A percentile compares a stretch with the other conserved stretches of the same genome.
phyloP scores from a whole-genome alignment of 2,329 filamentous ascomycete genomes.

The Polychaeton citri region DNA sequence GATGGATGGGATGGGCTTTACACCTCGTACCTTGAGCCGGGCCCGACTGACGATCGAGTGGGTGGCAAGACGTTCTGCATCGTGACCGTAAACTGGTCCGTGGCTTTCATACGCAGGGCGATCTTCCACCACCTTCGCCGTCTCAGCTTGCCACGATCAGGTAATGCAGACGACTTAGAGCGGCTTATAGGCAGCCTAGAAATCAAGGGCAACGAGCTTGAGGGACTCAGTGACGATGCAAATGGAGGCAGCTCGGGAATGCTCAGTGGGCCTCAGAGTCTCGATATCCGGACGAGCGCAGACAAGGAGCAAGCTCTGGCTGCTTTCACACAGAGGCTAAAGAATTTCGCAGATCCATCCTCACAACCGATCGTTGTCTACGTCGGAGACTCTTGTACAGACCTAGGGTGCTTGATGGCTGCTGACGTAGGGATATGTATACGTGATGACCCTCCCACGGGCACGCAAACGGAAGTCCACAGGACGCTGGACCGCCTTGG shows the following conservation, averaged over 20 bases:
- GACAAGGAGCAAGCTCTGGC: conserved; percentile 23
- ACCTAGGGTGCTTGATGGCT: conserved; percentile 27
- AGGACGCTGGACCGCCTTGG: neutral
- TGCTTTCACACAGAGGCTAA: neutral
- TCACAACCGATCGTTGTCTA: neutral
- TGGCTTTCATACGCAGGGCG: conserved; percentile 24
- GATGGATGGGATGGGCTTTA: conserved; percentile 23
- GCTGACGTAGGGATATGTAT: conserved; percentile 36
- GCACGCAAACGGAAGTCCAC: neutral
- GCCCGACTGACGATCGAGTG: conserved; percentile 7
- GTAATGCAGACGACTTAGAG: conserved; percentile 3
- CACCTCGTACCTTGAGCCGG: conserved; percentile 7
- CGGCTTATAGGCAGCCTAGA: conserved; percentile 6
- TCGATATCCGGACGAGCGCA: conserved; percentile 23
- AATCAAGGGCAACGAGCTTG: conserved; percentile 24
- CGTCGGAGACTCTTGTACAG: neutral
- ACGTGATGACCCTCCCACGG: conserved; percentile 19
- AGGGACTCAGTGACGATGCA: conserved; percentile 13
- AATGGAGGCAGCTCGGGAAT: conserved; percentile 15
- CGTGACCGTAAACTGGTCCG: conserved; percentile 37
- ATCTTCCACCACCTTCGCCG: conserved; percentile 4
- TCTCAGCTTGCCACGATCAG: neutral
- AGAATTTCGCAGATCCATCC: neutral
- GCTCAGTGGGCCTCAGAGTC: conserved; percentile 11
- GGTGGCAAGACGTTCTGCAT: conserved; percentile 16